phyloP scores from a whole-genome alignment of 2,329 filamentous ascomycete species.

The Phyllosticta ampelicida region DNA sequence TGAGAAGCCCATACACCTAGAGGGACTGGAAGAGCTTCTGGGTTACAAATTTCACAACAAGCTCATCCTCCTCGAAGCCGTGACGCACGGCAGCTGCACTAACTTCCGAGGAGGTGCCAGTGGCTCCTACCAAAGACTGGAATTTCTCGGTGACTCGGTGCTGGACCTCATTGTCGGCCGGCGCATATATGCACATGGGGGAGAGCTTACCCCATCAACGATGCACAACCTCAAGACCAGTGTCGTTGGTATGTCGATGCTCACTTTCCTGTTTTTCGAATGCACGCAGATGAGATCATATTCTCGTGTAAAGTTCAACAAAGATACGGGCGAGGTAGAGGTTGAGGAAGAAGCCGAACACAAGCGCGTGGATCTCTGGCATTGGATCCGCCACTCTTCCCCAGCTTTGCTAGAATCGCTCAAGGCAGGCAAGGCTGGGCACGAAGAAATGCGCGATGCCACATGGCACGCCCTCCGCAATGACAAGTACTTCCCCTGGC shows the following conservation, averaged over 20 bases:
- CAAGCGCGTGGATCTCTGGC: conserved; percentile 47
- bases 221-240: conserved; percentile 71
- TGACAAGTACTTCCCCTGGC: conserved; percentile 67
- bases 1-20: conserved; percentile 14
- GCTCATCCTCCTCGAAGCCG: conserved; percentile 61
- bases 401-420: conserved; percentile 39
- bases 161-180: conserved; percentile 67
- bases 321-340: background rate
- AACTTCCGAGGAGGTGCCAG: conserved; percentile 35
- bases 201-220: conserved; percentile 34
- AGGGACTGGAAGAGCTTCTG: conserved; percentile 51
- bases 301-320: background rate
- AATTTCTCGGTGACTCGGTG: conserved; percentile 79
- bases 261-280: conserved; percentile 65
- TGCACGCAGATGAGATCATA: conserved; percentile 24
- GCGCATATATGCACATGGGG: conserved; percentile 42
- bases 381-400: conserved; percentile 54
- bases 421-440: conserved; percentile 24
- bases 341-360: background rate
- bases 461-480: conserved; percentile 43
- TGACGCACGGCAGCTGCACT: conserved; percentile 62
- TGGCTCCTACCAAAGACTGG: conserved; percentile 60
- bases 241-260: conserved; percentile 68
- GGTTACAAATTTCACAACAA: conserved; percentile 60
- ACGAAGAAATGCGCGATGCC: conserved; percentile 36